Conservation (phyloP, 1,139 yeast genomes). For the Yamadazyma trypodendri region DNA sequence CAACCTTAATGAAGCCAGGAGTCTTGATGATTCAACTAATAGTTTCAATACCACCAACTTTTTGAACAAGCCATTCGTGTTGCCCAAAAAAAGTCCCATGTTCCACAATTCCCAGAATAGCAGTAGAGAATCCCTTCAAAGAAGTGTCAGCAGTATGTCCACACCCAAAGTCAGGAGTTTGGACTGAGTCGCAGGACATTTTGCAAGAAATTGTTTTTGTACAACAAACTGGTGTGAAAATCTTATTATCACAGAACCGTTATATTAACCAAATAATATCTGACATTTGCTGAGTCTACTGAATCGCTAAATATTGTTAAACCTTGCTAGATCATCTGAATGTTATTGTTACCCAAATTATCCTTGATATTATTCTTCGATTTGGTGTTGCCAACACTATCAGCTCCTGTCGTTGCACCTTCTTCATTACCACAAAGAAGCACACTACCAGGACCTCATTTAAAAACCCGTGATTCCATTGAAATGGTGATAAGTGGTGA, state of each 20-base stretch:
- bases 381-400: not conserved
- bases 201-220: not conserved
- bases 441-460: not conserved
- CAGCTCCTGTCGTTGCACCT: not conserved
- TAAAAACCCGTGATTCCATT: constrained; percentile 17
- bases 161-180: constrained; percentile 12
- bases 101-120: constrained; percentile 21
- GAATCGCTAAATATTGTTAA: not conserved
- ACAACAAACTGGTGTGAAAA: not conserved
- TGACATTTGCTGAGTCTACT: not conserved
- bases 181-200: not conserved
- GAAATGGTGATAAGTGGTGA: constrained; percentile 25
- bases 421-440: not conserved
- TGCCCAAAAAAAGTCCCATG: constrained; percentile 26
- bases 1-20: constrained; percentile 26
- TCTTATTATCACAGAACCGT: not conserved
- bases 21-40: constrained; percentile 10
- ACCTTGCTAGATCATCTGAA: not conserved
- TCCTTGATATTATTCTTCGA: not conserved
- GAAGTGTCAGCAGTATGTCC: constrained; percentile 22
- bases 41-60: constrained; percentile 22
- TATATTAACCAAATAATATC: too few relatives aligned
- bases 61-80: constrained; percentile 35
- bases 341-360: not conserved
- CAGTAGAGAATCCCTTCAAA: constrained; percentile 30